These are phyloP conservation scores for Retiboletus flavoniger DNA, from an alignment of 1,284 basidiomycete genomes.

Conservation along the genomic window DNA sequence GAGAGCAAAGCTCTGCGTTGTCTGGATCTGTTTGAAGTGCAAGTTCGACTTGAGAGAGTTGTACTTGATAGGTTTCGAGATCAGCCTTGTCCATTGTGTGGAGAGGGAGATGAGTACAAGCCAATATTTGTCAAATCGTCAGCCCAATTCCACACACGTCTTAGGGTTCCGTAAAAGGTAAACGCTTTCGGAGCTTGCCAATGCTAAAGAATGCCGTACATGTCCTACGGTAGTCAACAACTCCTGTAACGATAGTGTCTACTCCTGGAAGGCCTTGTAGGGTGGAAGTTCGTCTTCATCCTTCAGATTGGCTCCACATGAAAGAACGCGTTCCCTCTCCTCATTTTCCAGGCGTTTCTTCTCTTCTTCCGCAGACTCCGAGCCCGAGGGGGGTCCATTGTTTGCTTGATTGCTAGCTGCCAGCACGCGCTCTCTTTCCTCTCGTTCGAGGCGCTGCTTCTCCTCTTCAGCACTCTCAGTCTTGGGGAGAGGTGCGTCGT, in stretches of 20 bases:
- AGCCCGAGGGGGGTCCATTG: slow-evolving; percentile 17
- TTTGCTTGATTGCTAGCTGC: slow-evolving; percentile 13
- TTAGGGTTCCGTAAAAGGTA: slow-evolving; percentile 26
- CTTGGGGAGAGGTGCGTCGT: slow-evolving; percentile 25
- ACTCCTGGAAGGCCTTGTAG: slow-evolving; percentile 53
- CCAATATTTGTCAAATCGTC: not conserved
- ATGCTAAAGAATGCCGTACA: not conserved
- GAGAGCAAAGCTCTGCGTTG: slow-evolving; percentile 73
- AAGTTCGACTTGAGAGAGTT: slow-evolving; percentile 86
- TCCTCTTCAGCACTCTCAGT: slow-evolving; percentile 51
- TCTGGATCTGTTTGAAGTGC: slow-evolving; percentile 82
- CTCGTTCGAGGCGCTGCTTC: slow-evolving; percentile 47
- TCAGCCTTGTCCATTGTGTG: slow-evolving; percentile 68
- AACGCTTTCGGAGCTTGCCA: not conserved
- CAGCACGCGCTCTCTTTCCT: slow-evolving; percentile 39
- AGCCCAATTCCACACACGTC: not conserved
- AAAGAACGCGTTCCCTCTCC: slow-evolving; percentile 56
- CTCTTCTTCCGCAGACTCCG: slow-evolving; percentile 62
- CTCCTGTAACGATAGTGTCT: not conserved
- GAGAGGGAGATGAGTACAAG: not conserved
- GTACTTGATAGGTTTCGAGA: slow-evolving; percentile 85
- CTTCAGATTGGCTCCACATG: slow-evolving; percentile 31
- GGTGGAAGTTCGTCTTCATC: slow-evolving; percentile 61
- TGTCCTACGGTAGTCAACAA: not conserved
- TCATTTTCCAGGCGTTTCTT: slow-evolving; percentile 67